A percentile compares a stretch with the other conserved stretches of the same genome.
Conservation (phyloP, 139 green algal genomes). For the Deuterostichococcus epilithicus region DNA sequence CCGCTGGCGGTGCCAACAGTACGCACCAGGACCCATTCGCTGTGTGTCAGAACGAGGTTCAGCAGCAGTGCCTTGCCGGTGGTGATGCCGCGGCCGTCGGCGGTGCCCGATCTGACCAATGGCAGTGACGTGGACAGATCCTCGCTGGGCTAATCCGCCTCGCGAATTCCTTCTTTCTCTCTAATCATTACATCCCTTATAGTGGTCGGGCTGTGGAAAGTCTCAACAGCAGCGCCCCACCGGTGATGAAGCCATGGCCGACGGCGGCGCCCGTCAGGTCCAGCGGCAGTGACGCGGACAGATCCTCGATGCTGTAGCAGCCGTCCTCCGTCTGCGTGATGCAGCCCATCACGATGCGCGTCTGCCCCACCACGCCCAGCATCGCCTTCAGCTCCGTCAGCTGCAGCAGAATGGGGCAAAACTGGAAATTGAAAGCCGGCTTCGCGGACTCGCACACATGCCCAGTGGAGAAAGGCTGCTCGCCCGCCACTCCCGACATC, state of each 20-base stretch:
- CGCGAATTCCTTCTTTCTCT: no score
- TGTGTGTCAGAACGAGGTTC: no score
- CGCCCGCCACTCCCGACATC: neutral
- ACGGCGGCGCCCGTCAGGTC: slow-evolving; percentile 64
- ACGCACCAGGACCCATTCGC: no score
- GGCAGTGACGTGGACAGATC: no score
- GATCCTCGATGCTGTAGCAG: slow-evolving; percentile 75
- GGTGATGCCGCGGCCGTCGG: no score
- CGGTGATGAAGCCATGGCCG: slow-evolving; percentile 67
- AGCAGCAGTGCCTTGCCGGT: no score
- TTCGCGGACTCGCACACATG: neutral
- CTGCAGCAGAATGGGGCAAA: slow-evolving; percentile 25
- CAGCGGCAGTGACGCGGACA: slow-evolving; percentile 63
- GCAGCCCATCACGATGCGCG: slow-evolving; percentile 69
- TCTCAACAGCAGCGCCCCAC: slow-evolving; percentile 13
- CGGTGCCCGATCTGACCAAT: no score
- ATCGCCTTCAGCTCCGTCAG: slow-evolving; percentile 78
- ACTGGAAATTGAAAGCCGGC: no score
- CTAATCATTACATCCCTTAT: no score
- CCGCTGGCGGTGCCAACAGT: no score
- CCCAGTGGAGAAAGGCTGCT: neutral
- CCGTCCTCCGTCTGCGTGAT: slow-evolving; percentile 75
- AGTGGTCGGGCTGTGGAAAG: no score
- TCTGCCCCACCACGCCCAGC: slow-evolving; percentile 54
- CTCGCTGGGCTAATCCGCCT: no score